Conservation (phyloP, 2,329 filamentous ascomycete genomes). For the Aspergillus pseudoterreus region DNA sequence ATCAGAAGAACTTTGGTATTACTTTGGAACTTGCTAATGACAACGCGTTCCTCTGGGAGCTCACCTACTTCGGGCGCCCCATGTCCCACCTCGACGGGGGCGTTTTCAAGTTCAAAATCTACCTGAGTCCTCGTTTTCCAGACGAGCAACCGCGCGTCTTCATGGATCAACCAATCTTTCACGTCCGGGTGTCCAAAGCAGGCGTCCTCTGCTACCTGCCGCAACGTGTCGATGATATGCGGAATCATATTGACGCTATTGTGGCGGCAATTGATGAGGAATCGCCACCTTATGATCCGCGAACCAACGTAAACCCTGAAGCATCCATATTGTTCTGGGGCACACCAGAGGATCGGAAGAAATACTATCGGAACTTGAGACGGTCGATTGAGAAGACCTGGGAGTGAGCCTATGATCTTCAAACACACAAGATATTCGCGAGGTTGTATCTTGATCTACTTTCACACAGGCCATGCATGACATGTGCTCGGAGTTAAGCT, state of each 20-base stretch:
- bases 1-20: conserved; percentile 65
- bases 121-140: conserved; percentile 80
- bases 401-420: conserved; percentile 18
- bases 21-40: conserved; percentile 71
- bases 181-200: conserved; percentile 77
- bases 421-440: too few relatives aligned
- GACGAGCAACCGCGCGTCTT: conserved; percentile 80
- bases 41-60: conserved; percentile 84
- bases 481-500: too few relatives aligned
- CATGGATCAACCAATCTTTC: conserved; percentile 78
- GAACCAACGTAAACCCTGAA: conserved; percentile 81
- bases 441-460: too few relatives aligned
- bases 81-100: conserved; percentile 94
- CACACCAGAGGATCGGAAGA: conserved; percentile 69
- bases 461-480: too few relatives aligned
- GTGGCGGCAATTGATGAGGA: conserved; percentile 83
- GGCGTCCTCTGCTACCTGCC: conserved; percentile 82
- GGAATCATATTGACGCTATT: conserved; percentile 78
- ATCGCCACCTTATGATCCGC: conserved; percentile 80
- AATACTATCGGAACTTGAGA: conserved; percentile 77
- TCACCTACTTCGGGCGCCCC: conserved; percentile 86
- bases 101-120: conserved; percentile 75
- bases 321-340: conserved; percentile 88
- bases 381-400: conserved; percentile 61
- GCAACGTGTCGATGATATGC: conserved; percentile 69